Evolutionary conservation across 2,329 filamentous ascomycete species (phyloP), one percentile per base, ranked within the genome.

Genomic region (Graphilbum ipis-grandicollis): DNA sequence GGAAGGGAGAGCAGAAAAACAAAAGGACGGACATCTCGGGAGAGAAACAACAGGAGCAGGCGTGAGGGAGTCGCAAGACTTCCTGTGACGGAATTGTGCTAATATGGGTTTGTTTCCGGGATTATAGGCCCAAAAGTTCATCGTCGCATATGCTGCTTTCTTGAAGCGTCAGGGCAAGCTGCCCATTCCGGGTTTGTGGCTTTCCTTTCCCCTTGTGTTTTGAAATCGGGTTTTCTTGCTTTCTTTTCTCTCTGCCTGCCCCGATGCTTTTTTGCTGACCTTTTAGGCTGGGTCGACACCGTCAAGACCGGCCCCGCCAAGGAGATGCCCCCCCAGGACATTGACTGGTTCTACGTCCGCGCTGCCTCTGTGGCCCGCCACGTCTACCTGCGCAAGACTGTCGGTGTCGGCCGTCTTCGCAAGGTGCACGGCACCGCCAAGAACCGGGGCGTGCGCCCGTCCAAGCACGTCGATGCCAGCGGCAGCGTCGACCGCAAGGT

Each of bases 301-400:
- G 90, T 96, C 70, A 98, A 98, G 81, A 94, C 88, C 53, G 88
- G 84, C 56, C 74, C 79, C 60, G 80, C 81, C 62, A 93, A 93
- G 68, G 90, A 98, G 73, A 81, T 98, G 53, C 88, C 88, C 57
- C 90, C 88, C 57, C 86, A 96, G 76, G 80, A 86, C 64, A 83
- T 86, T 60, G 90, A 98, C 75, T 98, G 90, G 90, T 92, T 76
- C 71, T 82, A 77, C 65, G 63, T 76, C 60, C 86, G 90, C 59
- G 86, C 88, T 55, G 90, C 90, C 54, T 77, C 88, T 50, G 79
- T 98, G 59, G 90, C 90, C 57, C 85, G 86, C 59, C 88, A 96
- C 74, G 79, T 98, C 72, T 98, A 98, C 75, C 74, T 98, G 63
- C 82, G 90, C 71, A 98, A 98, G 76, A 94, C 86, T 47, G 86